Conservation (phyloP, 106 monocot genomes). For the Dendrobium chrysotoxum region DNA sequence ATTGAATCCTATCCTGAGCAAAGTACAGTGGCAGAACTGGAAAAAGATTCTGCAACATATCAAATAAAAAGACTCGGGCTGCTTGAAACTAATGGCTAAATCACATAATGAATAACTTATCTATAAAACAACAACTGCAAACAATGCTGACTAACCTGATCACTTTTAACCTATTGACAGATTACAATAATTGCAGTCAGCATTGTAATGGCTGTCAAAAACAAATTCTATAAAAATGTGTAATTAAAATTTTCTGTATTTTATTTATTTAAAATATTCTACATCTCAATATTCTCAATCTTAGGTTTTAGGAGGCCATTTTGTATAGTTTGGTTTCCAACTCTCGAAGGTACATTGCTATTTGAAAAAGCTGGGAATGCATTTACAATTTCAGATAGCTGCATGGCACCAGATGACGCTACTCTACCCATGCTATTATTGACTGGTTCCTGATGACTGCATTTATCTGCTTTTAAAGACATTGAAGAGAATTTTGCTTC, state of each 20-base stretch:
- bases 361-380: slow-evolving; percentile 4
- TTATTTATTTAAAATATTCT: not conserved
- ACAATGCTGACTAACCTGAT: not conserved
- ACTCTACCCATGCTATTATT: not conserved
- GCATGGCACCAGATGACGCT: not conserved
- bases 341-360: not conserved
- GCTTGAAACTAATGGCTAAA: too few relatives aligned
- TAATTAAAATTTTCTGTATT: not conserved
- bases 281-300: not conserved
- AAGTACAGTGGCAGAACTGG: too few relatives aligned
- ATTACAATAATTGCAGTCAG: slow-evolving; percentile 1
- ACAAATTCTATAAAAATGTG: not conserved
- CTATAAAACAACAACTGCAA: not conserved
- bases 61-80: too few relatives aligned
- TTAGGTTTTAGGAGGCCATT: slow-evolving; percentile 4
- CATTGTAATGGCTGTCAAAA: not conserved
- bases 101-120: too few relatives aligned
- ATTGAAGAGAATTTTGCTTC: slow-evolving; percentile 11
- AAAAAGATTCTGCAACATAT: too few relatives aligned
- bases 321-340: slow-evolving; percentile 1
- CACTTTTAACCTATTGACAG: not conserved
- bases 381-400: slow-evolving; percentile 8
- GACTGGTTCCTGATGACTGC: not conserved
- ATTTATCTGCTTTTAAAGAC: not conserved
- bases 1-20: too few relatives aligned